phyloP scores from a whole-genome alignment of 108 stramenopile species.

The Cyclotella baltica region DNA sequence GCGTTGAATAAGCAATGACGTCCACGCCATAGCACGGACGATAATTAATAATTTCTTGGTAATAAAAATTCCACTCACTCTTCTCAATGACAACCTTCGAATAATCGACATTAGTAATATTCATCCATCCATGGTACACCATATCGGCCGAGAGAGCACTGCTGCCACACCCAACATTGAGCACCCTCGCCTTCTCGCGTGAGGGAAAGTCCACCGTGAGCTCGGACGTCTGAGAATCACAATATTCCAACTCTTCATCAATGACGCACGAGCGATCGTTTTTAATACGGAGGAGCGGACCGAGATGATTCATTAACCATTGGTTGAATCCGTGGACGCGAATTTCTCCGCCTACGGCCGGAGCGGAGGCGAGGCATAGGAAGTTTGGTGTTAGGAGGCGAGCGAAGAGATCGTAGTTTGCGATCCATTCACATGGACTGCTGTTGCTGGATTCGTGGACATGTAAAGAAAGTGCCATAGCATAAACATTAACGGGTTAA shows the following conservation, averaged over 20 bases:
- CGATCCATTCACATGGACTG: conserved; percentile 47
- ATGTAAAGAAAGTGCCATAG: background rate
- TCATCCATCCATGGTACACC: conserved; percentile 69
- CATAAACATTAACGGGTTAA: too few species aligned
- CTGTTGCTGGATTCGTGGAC: conserved; percentile 8
- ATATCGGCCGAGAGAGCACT: conserved; percentile 71
- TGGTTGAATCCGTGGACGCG: conserved; percentile 16
- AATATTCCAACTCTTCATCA: conserved; percentile 21
- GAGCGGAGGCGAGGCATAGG: conserved; percentile 22
- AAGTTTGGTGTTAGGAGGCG: conserved; percentile 35
- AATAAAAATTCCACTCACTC: conserved; percentile 43
- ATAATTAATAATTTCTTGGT: background rate
- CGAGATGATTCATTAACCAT: conserved; percentile 3
- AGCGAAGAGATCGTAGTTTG: conserved; percentile 15
- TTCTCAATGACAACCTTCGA: conserved; percentile 76
- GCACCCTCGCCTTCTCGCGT: conserved; percentile 53
- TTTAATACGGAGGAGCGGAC: background rate
- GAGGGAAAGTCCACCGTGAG: conserved; percentile 54
- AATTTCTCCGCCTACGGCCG: conserved; percentile 30
- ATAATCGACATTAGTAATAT: conserved; percentile 79
- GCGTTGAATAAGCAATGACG: background rate
- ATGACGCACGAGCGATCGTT: conserved; percentile 7
- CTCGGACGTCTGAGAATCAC: background rate
- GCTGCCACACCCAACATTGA: conserved; percentile 74
- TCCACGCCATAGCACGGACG: background rate